Conservation (phyloP, 1,139 yeast genomes). For the Geotrichum bryndzae region DNA sequence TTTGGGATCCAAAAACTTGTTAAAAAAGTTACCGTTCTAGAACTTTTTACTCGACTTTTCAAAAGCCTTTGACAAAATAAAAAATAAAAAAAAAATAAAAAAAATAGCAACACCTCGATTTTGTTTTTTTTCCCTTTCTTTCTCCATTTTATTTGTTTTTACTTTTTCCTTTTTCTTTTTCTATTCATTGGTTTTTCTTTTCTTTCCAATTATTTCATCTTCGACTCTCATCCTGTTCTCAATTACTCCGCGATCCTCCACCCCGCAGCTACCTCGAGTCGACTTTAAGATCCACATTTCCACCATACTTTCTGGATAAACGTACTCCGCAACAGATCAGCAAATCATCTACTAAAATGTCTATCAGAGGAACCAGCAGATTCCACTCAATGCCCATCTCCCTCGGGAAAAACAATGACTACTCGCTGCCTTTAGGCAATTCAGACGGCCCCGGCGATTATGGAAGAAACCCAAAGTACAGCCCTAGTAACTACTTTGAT, state of each 20-base stretch:
- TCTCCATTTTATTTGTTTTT: background rate
- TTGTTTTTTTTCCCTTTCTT: background rate
- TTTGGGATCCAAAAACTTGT: too few species aligned
- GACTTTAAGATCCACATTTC: background rate
- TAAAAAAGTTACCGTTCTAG: too few species aligned
- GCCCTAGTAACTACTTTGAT: slow-evolving; percentile 5
- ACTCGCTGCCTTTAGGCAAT: slow-evolving; percentile 13
- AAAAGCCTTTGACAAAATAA: too few species aligned
- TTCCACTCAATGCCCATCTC: slow-evolving; percentile 19
- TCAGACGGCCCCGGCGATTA: slow-evolving; percentile 11
- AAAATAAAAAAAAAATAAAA: too few species aligned
- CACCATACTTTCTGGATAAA: background rate
- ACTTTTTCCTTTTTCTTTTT: background rate
- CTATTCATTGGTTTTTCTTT: background rate
- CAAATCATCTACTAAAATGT: slow-evolving; percentile 7
- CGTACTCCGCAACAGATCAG: background rate
- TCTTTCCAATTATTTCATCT: background rate
- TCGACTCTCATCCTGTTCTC: background rate
- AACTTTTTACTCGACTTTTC: too few species aligned
- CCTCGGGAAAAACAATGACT: slow-evolving; percentile 13
- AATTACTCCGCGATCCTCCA: background rate
- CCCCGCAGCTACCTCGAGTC: background rate
- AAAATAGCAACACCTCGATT: too few species aligned
- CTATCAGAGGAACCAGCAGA: slow-evolving; percentile 18
- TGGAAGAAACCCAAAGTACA: slow-evolving; percentile 9